These are phyloP conservation scores for Pisolithus albus DNA, from an alignment of 768 basidiomycete genomes.

Conservation along the genomic window DNA sequence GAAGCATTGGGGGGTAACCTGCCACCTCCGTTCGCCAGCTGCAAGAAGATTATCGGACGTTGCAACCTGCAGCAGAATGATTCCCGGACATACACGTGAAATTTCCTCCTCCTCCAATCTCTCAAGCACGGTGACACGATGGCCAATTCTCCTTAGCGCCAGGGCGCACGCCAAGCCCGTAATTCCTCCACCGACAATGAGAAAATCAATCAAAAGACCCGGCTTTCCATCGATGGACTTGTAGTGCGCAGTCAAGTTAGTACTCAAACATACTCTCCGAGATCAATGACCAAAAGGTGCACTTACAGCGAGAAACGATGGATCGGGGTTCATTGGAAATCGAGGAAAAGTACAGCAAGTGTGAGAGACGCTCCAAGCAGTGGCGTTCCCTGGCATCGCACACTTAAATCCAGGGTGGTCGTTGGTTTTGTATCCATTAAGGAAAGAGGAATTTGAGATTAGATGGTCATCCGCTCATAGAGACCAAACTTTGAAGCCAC, in stretches of 20 bases:
- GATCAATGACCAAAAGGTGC: neutral
- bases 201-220: slow-evolving; percentile 28
- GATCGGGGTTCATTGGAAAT: neutral
- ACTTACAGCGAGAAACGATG: neutral
- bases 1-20: slow-evolving; percentile 56
- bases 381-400: neutral
- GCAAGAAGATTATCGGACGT: neutral
- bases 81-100: slow-evolving; percentile 23
- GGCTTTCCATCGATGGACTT: slow-evolving; percentile 9
- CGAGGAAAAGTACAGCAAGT: too few species aligned
- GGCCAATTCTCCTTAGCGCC: slow-evolving; percentile 49
- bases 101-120: slow-evolving; percentile 34
- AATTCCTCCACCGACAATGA: slow-evolving; percentile 47
- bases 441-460: neutral
- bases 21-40: slow-evolving; percentile 34
- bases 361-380: too few species aligned
- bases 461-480: neutral
- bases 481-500: too few species aligned
- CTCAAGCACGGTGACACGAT: slow-evolving; percentile 55
- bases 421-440: neutral
- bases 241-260: neutral
- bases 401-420: neutral
- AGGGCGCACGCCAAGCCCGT: slow-evolving; percentile 52
- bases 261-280: neutral
- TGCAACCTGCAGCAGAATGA: neutral